These are phyloP conservation scores for Dentipellis sp. DNA, from an alignment of 768 basidiomycete genomes.

Conservation along the genomic window DNA sequence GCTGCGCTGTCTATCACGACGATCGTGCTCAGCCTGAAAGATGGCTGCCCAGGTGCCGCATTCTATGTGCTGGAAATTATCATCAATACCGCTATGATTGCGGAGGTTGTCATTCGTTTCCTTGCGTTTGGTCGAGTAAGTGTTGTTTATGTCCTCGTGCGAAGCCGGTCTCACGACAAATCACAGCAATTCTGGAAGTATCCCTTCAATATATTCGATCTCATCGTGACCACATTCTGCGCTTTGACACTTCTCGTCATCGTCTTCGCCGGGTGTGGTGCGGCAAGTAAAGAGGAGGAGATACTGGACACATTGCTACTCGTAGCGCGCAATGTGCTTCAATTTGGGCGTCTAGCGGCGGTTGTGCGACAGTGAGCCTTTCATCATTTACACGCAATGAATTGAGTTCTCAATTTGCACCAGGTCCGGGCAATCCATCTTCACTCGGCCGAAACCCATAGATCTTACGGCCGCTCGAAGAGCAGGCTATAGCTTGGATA, in stretches of 20 bases:
- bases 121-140: constrained; percentile 88
- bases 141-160: constrained; percentile 5
- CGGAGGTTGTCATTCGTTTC: constrained; percentile 87
- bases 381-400: neutral
- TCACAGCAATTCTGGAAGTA: constrained; percentile 92
- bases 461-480: constrained; percentile 66
- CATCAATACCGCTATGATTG: constrained; percentile 86
- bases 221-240: constrained; percentile 84
- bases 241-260: constrained; percentile 83
- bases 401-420: neutral
- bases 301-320: constrained; percentile 88
- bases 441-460: constrained; percentile 78
- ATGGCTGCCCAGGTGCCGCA: constrained; percentile 78
- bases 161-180: neutral
- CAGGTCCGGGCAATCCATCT: constrained; percentile 86
- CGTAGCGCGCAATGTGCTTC: constrained; percentile 86
- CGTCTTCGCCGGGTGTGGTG: constrained; percentile 76
- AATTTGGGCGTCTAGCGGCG: constrained; percentile 84
- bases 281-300: constrained; percentile 86
- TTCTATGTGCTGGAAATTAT: constrained; percentile 89
- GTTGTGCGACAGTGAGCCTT: constrained; percentile 85
- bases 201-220: constrained; percentile 85
- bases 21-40: constrained; percentile 70
- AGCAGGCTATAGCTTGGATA: constrained; percentile 58
- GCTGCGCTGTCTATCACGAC: constrained; percentile 81